A percentile compares a stretch with the other conserved stretches of the same genome.
These are phyloP conservation scores for Gilbertella persicaria DNA, from an alignment of 371 early-diverging fungal genomes.

Conservation along the genomic window DNA sequence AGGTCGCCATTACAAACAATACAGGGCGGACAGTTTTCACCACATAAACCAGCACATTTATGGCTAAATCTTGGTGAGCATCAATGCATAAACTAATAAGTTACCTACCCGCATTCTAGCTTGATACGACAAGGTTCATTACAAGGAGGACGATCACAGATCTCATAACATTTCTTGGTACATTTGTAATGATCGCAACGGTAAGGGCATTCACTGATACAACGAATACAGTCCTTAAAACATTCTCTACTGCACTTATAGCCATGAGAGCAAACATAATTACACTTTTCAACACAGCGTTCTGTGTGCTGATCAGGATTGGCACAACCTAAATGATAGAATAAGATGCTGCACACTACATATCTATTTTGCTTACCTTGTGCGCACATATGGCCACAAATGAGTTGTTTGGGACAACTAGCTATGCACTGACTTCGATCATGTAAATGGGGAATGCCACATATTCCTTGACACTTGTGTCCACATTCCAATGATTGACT, in stretches of 20 bases:
- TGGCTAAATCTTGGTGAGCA: no score
- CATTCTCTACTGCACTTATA: constrained; percentile 43
- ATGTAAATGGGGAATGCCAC: constrained; percentile 38
- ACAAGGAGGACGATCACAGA: constrained; percentile 52
- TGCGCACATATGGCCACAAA: constrained; percentile 51
- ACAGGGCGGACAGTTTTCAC: constrained; percentile 53
- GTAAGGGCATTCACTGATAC: constrained; percentile 41
- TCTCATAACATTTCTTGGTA: constrained; percentile 44
- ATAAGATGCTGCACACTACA: neutral
- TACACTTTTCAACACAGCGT: constrained; percentile 41
- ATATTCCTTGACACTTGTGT: constrained; percentile 26
- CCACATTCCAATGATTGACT: constrained; percentile 14
- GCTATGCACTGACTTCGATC: constrained; percentile 30
- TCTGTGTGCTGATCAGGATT: constrained; percentile 48
- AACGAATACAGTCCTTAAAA: constrained; percentile 32
- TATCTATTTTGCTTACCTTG: constrained; percentile 29
- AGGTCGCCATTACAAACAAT: constrained; percentile 25
- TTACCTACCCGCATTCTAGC: constrained; percentile 40
- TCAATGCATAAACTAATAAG: neutral
- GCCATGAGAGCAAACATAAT: constrained; percentile 44
- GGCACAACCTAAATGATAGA: constrained; percentile 35
- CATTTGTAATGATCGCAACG: constrained; percentile 40
- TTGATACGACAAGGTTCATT: constrained; percentile 27
- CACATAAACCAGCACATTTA: constrained; percentile 48
- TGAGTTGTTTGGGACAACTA: constrained; percentile 44